phyloP scores from a whole-genome alignment of 495 filamentous ascomycete genomes.

The Daldinia caldariorum region DNA sequence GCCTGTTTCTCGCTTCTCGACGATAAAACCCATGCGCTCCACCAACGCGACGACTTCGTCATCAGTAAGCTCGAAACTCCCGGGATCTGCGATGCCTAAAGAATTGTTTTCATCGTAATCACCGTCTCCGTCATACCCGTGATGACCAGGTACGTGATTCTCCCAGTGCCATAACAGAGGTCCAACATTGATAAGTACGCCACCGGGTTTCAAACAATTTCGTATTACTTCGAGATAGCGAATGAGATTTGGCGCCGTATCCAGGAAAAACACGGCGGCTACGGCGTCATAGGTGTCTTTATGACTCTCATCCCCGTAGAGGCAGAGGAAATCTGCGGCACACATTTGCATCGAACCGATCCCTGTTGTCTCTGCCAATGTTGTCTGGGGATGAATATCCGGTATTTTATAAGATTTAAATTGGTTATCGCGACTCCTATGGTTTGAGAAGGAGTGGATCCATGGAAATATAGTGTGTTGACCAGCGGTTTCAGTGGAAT shows the following conservation, averaged over 20 bases:
- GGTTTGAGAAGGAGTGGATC: slow-evolving; percentile 82
- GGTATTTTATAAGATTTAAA: slow-evolving; percentile 75
- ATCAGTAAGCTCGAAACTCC: slow-evolving; percentile 85
- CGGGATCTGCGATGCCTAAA: slow-evolving; percentile 76
- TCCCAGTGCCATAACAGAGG: slow-evolving; percentile 93
- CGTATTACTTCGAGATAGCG: slow-evolving; percentile 84
- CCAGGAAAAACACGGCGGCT: slow-evolving; percentile 91
- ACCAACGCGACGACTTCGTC: slow-evolving; percentile 86
- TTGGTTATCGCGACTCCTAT: slow-evolving; percentile 74
- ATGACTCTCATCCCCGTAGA: slow-evolving; percentile 71
- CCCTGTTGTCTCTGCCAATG: slow-evolving; percentile 55
- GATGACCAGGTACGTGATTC: slow-evolving; percentile 58
- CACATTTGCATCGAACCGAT: slow-evolving; percentile 83
- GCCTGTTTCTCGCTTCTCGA: slow-evolving; percentile 67
- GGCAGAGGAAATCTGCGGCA: slow-evolving; percentile 80
- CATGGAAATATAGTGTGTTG: slow-evolving; percentile 80
- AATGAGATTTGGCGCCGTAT: slow-evolving; percentile 93
- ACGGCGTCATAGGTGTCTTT: slow-evolving; percentile 78
- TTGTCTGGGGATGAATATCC: slow-evolving; percentile 74
- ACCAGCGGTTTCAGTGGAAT: slow-evolving; percentile 59
- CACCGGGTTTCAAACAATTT: slow-evolving; percentile 79
- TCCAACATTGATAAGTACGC: slow-evolving; percentile 88
- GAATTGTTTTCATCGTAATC: slow-evolving; percentile 56
- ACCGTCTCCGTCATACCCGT: slow-evolving; percentile 56
- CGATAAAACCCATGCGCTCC: slow-evolving; percentile 76